Conservation (phyloP, 1,284 basidiomycete species). For the Violaceomyces palustris region DNA sequence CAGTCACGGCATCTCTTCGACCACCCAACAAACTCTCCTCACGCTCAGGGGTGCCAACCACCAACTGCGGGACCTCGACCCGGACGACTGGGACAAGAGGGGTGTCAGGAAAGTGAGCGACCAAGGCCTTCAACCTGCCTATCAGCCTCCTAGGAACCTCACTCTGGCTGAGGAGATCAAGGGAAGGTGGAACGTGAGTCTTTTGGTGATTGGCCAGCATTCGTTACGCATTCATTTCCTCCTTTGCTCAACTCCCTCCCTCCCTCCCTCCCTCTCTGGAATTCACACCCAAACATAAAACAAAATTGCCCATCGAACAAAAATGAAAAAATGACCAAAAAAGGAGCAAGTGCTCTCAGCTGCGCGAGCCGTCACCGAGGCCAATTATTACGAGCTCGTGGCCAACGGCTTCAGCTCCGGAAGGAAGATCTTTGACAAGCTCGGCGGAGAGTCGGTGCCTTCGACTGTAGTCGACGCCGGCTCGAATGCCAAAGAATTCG, state of each 20-base stretch:
- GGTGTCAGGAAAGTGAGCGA: slow-evolving; percentile 13
- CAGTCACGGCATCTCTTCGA: slow-evolving; percentile 26
- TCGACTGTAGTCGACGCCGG: too few relatives aligned
- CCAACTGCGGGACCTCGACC: slow-evolving; percentile 31
- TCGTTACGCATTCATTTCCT: too few relatives aligned
- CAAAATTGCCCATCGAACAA: too few relatives aligned
- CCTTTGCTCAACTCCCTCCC: too few relatives aligned
- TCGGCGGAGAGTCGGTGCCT: slow-evolving; percentile 1
- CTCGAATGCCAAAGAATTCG: too few relatives aligned
- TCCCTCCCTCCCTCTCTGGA: too few relatives aligned
- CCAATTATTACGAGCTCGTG: slow-evolving; percentile 30
- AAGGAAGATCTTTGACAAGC: slow-evolving; percentile 8
- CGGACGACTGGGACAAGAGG: slow-evolving; percentile 30
- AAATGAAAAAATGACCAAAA: too few relatives aligned
- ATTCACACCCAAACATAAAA: too few relatives aligned
- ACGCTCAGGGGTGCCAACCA: slow-evolving; percentile 22
- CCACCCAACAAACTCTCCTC: slow-evolving; percentile 24
- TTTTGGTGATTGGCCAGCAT: too few relatives aligned
- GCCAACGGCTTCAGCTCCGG: slow-evolving; percentile 19
- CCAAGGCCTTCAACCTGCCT: slow-evolving; percentile 21
- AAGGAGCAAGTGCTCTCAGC: slow-evolving; percentile 24
- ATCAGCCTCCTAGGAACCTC: slow-evolving; percentile 18
- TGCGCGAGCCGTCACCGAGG: slow-evolving; percentile 11
- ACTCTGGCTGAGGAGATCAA: slow-evolving; percentile 31
- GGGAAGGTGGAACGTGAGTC: slow-evolving; percentile 30